phyloP scores from a whole-genome alignment of 768 basidiomycete species.

The Lactarius trivialis region DNA sequence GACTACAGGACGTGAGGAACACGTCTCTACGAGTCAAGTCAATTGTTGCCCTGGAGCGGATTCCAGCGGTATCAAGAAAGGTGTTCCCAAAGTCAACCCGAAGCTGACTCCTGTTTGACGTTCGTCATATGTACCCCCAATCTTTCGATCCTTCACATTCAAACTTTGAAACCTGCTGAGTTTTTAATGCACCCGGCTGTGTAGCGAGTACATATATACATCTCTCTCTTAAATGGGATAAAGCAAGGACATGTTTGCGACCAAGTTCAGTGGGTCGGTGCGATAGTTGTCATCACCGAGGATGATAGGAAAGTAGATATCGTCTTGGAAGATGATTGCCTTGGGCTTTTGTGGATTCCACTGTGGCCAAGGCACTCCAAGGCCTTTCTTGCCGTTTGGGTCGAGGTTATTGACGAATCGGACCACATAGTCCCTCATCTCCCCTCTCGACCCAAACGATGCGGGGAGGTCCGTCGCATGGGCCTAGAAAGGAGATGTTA shows the following conservation, averaged over 20 bases:
- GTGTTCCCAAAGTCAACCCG: background rate
- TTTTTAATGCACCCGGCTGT: too few species aligned
- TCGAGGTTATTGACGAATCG: constrained; percentile 15
- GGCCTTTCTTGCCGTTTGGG: constrained; percentile 15
- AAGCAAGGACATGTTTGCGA: constrained; percentile 13
- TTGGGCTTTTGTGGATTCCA: constrained; percentile 11
- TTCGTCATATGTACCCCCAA: too few species aligned
- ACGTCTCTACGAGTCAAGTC: too few species aligned
- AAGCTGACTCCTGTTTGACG: background rate
- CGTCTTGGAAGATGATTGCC: constrained; percentile 15
- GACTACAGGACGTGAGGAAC: too few species aligned
- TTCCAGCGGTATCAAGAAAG: background rate
- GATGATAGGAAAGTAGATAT: constrained; percentile 1
- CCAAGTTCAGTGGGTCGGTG: background rate
- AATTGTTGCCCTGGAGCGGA: background rate
- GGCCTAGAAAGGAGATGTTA: background rate
- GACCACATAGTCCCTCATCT: constrained; percentile 18
- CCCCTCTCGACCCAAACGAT: background rate
- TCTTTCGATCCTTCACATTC: too few species aligned
- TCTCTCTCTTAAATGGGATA: constrained; percentile 13
- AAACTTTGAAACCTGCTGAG: too few species aligned
- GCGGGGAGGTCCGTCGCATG: constrained; percentile 10
- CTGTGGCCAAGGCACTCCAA: constrained; percentile 16
- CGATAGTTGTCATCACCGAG: constrained; percentile 16
- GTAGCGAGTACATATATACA: too few species aligned